Conservation (phyloP, 306 rosid species). For the Vigna mungo region DNA sequence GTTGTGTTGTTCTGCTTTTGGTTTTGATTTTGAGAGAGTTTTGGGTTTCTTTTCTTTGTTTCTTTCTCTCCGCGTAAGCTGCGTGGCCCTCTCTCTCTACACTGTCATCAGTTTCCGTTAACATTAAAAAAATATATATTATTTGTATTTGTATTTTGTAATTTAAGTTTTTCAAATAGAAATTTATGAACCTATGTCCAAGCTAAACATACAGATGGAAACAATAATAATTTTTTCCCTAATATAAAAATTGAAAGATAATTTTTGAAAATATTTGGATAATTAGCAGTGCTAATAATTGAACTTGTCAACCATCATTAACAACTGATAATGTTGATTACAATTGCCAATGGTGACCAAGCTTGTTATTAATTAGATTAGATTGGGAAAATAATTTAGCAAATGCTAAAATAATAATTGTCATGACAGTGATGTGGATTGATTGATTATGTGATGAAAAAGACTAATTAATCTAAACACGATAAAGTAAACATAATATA, state of each 20-base stretch:
- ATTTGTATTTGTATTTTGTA: too few relatives aligned
- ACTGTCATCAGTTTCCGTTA: slow-evolving; percentile 8
- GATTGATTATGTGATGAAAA: neutral
- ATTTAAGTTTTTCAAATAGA: neutral
- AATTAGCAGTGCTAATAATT: neutral
- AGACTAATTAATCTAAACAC: neutral
- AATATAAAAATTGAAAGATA: neutral
- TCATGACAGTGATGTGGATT: neutral
- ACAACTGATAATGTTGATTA: neutral
- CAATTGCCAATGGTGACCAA: neutral
- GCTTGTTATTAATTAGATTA: neutral
- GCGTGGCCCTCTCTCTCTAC: slow-evolving; percentile 26
- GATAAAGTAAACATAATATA: neutral
- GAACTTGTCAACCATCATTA: slow-evolving; percentile 7
- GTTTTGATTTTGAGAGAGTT: slow-evolving; percentile 18
- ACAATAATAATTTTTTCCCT: neutral
- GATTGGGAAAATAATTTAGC: neutral
- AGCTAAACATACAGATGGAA: too few relatives aligned
- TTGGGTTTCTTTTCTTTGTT: neutral
- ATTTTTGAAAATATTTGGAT: neutral
- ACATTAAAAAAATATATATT: too few relatives aligned
- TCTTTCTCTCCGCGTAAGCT: neutral
- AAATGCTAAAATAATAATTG: neutral
- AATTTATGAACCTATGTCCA: neutral
- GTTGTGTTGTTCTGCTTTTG: too few relatives aligned